Evolutionary conservation across 139 green algal genomes (phyloP).

Genomic region (Chlamydomonas asymmetrica): DNA sequence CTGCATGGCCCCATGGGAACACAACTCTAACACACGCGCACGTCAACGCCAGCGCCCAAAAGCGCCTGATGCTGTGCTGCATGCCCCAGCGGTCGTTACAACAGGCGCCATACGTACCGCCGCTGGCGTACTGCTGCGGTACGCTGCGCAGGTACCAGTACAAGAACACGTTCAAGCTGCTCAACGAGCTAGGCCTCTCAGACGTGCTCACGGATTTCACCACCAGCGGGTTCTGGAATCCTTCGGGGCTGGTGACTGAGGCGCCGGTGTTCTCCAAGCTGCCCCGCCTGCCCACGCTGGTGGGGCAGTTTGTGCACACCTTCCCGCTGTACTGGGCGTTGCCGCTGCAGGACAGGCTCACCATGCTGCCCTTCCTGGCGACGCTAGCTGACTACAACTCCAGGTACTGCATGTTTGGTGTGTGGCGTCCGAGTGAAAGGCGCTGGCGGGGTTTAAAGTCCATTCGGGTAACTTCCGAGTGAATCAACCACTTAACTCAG

Average conservation of each 20-base stretch:
- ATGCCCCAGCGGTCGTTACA: no score
- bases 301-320: conserved; percentile 87
- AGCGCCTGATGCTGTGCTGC: no score
- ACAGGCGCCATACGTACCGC: no score
- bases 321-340: conserved; percentile 66
- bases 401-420: no score
- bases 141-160: conserved; percentile 29
- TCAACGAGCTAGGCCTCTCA: conserved; percentile 44
- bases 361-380: conserved; percentile 85
- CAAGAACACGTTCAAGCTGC: conserved; percentile 60
- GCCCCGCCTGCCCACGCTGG: conserved; percentile 73
- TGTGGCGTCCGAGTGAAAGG: neutral
- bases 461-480: no score
- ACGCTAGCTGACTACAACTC: conserved; percentile 71
- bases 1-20: no score
- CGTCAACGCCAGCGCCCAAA: no score
- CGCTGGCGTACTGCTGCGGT: conserved; percentile 26
- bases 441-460: no score
- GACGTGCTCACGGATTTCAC: conserved; percentile 74
- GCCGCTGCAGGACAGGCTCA: conserved; percentile 64
- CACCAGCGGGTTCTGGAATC: conserved; percentile 72
- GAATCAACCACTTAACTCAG: no score
- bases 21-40: no score
- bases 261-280: conserved; percentile 79
- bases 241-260: conserved; percentile 63